These are phyloP conservation scores for Diplodia corticola DNA, from an alignment of 2,329 filamentous ascomycete genomes.

Conservation along the genomic window DNA sequence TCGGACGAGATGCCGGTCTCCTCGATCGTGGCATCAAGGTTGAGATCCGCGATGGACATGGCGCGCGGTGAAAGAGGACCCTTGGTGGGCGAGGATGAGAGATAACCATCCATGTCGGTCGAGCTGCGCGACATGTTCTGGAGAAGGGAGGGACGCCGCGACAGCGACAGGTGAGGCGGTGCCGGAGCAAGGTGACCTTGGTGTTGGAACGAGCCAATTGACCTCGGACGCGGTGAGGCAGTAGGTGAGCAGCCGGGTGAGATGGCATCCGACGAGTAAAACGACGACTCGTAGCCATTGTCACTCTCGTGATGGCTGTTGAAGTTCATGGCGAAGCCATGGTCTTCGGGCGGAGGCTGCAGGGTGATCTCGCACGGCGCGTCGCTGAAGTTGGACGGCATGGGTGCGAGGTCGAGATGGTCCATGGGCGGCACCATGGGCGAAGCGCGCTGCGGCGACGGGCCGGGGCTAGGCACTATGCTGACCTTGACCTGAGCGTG, in stretches of 20 bases:
- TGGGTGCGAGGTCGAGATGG: slow-evolving; percentile 54
- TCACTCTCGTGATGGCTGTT: slow-evolving; percentile 44
- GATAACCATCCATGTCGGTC: slow-evolving; percentile 28
- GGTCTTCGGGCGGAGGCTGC: slow-evolving; percentile 38
- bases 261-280: slow-evolving; percentile 53
- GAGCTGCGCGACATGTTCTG: slow-evolving; percentile 27
- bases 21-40: slow-evolving; percentile 62
- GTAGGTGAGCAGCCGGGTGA: slow-evolving; percentile 44
- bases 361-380: slow-evolving; percentile 50
- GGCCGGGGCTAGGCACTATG: slow-evolving; percentile 58
- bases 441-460: slow-evolving; percentile 41
- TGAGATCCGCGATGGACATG: slow-evolving; percentile 51
- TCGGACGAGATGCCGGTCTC: slow-evolving; percentile 86
- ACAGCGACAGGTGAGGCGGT: slow-evolving; percentile 34
- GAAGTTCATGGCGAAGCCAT: slow-evolving; percentile 37
- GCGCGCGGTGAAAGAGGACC: slow-evolving; percentile 41
- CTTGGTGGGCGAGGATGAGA: slow-evolving; percentile 25
- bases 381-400: slow-evolving; percentile 61
- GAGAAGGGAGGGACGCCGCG: slow-evolving; percentile 34
- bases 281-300: slow-evolving; percentile 51
- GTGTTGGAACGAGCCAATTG: slow-evolving; percentile 38
- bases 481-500: slow-evolving; percentile 46
- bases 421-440: slow-evolving; percentile 41
- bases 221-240: slow-evolving; percentile 39
- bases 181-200: slow-evolving; percentile 16